Conservation (phyloP, 305 asterid species). For the Fraxinus latifolia region DNA sequence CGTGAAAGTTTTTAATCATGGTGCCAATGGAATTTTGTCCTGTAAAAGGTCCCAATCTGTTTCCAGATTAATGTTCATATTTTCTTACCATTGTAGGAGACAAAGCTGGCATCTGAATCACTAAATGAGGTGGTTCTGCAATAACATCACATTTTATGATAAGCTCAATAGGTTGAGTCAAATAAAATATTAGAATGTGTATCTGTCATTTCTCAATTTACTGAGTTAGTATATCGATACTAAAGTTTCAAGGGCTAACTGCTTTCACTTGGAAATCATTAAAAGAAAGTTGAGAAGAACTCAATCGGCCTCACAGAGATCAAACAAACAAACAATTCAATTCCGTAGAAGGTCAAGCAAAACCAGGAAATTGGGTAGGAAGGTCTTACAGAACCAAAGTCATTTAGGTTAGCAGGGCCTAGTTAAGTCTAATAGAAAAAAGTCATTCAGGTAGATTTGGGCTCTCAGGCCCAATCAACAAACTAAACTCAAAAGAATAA, state of each 20-base stretch:
- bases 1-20: constrained; percentile 14
- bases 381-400: neutral
- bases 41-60: neutral
- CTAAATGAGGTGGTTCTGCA: constrained; percentile 72
- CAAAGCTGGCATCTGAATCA: constrained; percentile 90
- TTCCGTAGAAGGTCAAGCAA: neutral
- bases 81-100: constrained; percentile 94
- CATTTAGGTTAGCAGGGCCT: neutral
- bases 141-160: constrained; percentile 22
- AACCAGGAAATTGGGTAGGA: neutral
- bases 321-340: neutral
- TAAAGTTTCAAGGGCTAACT: constrained; percentile 15
- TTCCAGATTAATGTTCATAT: constrained; percentile 1
- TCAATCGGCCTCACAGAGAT: neutral
- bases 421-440: neutral
- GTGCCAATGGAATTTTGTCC: constrained; percentile 2
- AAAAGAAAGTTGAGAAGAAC: neutral
- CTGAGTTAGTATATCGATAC: neutral
- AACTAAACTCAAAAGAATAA: neutral
- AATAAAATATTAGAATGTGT: constrained; percentile 13
- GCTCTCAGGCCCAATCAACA: neutral
- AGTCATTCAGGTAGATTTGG: neutral
- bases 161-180: constrained; percentile 8
- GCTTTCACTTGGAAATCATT: constrained; percentile 4
- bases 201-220: constrained; percentile 12